These are phyloP conservation scores for Exobasidium rhododendri DNA, from an alignment of 1,284 basidiomycete species.

Conservation along the genomic window DNA sequence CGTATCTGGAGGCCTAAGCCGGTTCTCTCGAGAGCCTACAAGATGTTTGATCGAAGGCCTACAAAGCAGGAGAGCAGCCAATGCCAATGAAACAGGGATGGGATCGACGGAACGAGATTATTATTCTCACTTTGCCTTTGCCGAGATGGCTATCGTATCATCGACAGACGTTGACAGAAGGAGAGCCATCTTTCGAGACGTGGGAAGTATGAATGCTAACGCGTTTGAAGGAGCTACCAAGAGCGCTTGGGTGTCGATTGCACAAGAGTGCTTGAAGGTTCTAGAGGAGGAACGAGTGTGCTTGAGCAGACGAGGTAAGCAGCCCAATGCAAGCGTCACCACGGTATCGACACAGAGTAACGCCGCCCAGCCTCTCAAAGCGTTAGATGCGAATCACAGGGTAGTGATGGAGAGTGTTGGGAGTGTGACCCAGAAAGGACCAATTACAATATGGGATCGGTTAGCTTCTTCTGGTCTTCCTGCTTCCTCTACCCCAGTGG, in stretches of 20 bases:
- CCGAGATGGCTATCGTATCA: constrained; percentile 9
- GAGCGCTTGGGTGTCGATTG: constrained; percentile 13
- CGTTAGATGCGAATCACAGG: constrained; percentile 5
- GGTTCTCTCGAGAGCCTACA: constrained; percentile 5
- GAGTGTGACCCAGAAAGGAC: neutral
- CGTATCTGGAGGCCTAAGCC: neutral
- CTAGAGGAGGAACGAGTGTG: constrained; percentile 2
- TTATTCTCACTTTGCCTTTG: constrained; percentile 17
- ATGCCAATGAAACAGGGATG: neutral
- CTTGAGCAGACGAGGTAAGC: constrained; percentile 4
- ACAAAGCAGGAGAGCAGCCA: constrained; percentile 1
- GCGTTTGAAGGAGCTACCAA: neutral
- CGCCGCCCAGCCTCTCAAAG: neutral
- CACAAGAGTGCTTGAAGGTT: constrained; percentile 9
- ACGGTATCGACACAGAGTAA: neutral
- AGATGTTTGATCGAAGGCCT: constrained; percentile 13
- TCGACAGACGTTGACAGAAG: neutral
- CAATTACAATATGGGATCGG: constrained; percentile 7
- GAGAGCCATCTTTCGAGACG: constrained; percentile 14
- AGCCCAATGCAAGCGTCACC: neutral
- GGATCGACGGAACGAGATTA: neutral
- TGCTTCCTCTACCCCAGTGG: neutral
- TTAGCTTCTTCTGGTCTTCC: neutral
- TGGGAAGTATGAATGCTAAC: constrained; percentile 11
- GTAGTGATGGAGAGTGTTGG: neutral